phyloP scores from a whole-genome alignment of 2,329 filamentous ascomycete species.

The Coleophoma eucalyptorum region DNA sequence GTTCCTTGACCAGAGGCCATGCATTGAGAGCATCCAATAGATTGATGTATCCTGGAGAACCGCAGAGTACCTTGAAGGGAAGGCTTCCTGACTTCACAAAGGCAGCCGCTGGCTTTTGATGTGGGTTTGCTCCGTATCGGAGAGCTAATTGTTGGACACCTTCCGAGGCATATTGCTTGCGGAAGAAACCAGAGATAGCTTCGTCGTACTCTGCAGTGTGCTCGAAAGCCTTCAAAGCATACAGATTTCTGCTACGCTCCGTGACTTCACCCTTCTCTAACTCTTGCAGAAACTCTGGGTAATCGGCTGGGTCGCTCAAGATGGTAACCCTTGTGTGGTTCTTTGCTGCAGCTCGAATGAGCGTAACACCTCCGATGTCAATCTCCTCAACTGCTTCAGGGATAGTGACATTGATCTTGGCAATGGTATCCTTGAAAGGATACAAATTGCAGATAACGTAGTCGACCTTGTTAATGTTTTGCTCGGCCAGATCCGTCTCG shows the following conservation, averaged over 20 bases:
- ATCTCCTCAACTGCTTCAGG: constrained; percentile 98
- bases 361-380: constrained; percentile 95
- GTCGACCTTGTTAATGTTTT: constrained; percentile 94
- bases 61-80: constrained; percentile 92
- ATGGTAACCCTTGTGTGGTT: constrained; percentile 96
- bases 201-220: constrained; percentile 96
- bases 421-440: constrained; percentile 97
- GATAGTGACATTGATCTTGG: constrained; percentile 95
- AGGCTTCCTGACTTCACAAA: constrained; percentile 69
- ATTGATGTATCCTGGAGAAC: constrained; percentile 95
- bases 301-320: constrained; percentile 89
- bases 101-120: constrained; percentile 94
- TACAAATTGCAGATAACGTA: constrained; percentile 98
- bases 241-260: constrained; percentile 79
- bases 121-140: constrained; percentile 94
- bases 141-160: constrained; percentile 80
- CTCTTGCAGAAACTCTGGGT: constrained; percentile 89
- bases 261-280: constrained; percentile 83
- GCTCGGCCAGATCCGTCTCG: constrained; percentile 92
- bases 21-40: constrained; percentile 93
- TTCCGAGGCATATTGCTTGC: constrained; percentile 88
- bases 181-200: constrained; percentile 95
- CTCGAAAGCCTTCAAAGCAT: constrained; percentile 96
- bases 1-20: constrained; percentile 95
- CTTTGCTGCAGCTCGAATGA: constrained; percentile 95